Evolutionary conservation across 1,139 yeast genomes (phyloP), one percentile per base, ranked within the genome.

Genomic region (Suzukiozyma palmioleophila): DNA sequence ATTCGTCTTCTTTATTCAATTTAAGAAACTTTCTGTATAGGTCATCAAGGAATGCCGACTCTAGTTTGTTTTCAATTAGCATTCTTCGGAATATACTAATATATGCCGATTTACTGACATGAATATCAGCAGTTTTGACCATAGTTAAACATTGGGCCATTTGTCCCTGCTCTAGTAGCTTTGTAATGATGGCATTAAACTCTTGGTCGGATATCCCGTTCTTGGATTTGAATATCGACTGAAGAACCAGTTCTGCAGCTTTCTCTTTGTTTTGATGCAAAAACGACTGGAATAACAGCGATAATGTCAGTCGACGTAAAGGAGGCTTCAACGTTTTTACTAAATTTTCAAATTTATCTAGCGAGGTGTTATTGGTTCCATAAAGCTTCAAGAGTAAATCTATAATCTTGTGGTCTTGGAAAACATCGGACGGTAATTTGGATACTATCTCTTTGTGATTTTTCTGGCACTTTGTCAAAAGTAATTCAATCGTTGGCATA

Each of bases 251-350:
- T 32, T 64, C 62, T 0, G 72, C 58, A 12, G 60, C 66, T 2
- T 42, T 43, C 32, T 59, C 62, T 36, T 59, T 58, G 29, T 58
- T 54, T 33, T 54, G 60, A 8, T 34, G 29, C 31, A 66, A 40
- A 39, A 66, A 66, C 2, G 60, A 51, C n/a, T 51, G 50, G 35
- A 69, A 59, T 28, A 70, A 52, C 39, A 57, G 57, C 3, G 71
- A 61, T n/a, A 69, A 51, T 1, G 68, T 57, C 49, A 56, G 58
- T 30, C 73, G 50, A 26, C 54, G 46, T 16, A 67, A 45, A 6
- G 73, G 74, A 2, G 62, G 52, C 11, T 38, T 39, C 9, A 67
- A 41, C n/a, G 43, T 39, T 24, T 51, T 48, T 3, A 63, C 42
- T 14, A 61, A 43, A 4, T 34, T 35, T 18, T 56, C 50, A 39